Evolutionary conservation across 139 green algal species (phyloP), one percentile per base, ranked within the genome.

Genomic region (Chlamydomonas incerta): DNA sequence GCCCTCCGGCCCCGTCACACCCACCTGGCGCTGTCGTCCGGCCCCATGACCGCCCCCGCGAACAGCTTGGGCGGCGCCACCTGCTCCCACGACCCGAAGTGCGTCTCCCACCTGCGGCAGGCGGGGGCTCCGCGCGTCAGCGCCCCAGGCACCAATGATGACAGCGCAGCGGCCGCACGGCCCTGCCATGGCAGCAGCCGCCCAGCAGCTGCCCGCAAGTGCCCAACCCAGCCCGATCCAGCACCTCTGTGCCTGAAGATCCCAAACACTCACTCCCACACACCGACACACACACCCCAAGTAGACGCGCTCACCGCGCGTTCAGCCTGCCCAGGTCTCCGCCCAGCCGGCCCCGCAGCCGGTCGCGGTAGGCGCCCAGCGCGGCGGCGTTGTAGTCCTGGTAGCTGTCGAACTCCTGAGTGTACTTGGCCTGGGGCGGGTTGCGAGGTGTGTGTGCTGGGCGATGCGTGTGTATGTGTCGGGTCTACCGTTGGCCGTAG

Each of bases 41-140:
- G 20, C 26, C 79, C 79, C 47, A 76, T 18, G 14, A 55, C 29
- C 46, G 62, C 24, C 3, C 79, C 79, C n/a, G 47, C 33, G 28
- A n/a, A 47, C 79, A 85, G 47, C 29, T 28, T 33, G 14, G 66
- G 79, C 46, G 79, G 79, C 65, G 1, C 8, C 65, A 85, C 79
- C 2, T 75, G 66, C 3, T 15, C 21, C 79, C 79, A 85, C n/a
- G 63, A 31, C 8, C 4, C 9, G 47, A 75, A 85, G 2, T 3
- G 2, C 17, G 47, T 75, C 29, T 31, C 31, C 79, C 41, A 50
- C 5, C 41, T 50, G 41, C 5, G 41, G n/a, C n/a, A n/a, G n/a
- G n/a, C n/a, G n/a, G n/a, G n/a, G n/a, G n/a, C n/a, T n/a, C n/a
- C n/a, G n/a, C n/a, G n/a, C n/a, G n/a, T n/a, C n/a, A n/a, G n/a